These are phyloP conservation scores for Suhomyces emberorum DNA, from an alignment of 805 yeast genomes.

Conservation along the genomic window DNA sequence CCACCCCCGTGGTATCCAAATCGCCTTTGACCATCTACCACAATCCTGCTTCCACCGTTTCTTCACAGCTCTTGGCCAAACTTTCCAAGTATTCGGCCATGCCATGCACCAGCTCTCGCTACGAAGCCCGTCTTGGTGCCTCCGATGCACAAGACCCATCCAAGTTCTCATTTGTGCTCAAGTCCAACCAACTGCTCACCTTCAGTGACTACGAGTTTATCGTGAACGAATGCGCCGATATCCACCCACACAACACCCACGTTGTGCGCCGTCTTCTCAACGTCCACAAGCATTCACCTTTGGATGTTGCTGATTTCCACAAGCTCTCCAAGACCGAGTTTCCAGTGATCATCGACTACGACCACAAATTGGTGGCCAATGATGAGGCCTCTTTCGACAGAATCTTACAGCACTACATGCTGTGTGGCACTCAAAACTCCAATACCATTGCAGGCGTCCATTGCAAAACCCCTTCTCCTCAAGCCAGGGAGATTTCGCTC, in stretches of 20 bases:
- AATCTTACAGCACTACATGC: constrained; percentile 39
- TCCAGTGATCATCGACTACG: constrained; percentile 57
- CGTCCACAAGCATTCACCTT: constrained; percentile 19
- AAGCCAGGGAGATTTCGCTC: background rate
- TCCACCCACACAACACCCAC: constrained; percentile 34
- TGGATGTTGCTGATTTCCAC: constrained; percentile 17
- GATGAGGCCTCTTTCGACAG: constrained; percentile 42
- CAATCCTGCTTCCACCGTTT: constrained; percentile 23
- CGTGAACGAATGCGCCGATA: constrained; percentile 24
- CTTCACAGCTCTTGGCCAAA: constrained; percentile 24
- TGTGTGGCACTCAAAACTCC: constrained; percentile 27
- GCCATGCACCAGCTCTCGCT: constrained; percentile 15
- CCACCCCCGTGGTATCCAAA: constrained; percentile 1
- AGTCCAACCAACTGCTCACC: constrained; percentile 16
- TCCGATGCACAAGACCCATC: constrained; percentile 3
- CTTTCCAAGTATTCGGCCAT: constrained; percentile 17
- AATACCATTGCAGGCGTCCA: constrained; percentile 2
- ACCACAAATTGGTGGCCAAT: constrained; percentile 51
- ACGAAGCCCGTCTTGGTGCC: constrained; percentile 1
- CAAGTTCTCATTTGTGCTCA: constrained; percentile 19
- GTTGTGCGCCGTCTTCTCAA: constrained; percentile 20
- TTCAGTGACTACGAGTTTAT: constrained; percentile 27
- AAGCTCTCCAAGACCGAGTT: constrained; percentile 11
- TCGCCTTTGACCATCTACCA: constrained; percentile 28
- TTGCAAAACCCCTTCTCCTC: background rate